Base-by-base conservation (phyloP, 1,284 basidiomycete genomes). In the Fomitopsis betulina region DNA sequence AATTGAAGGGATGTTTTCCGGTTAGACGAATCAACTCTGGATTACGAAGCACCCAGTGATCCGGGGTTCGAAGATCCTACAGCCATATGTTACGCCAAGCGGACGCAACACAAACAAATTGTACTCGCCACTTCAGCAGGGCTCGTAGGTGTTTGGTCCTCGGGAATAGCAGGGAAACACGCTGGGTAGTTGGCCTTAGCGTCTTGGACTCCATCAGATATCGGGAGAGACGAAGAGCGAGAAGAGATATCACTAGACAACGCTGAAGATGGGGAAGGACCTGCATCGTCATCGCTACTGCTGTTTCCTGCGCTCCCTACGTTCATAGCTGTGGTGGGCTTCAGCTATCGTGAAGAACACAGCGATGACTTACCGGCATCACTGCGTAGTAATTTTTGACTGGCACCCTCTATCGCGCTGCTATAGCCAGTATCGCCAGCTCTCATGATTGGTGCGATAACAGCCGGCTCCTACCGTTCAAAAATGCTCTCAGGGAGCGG, bases 1-100 rank as follows among this genome's bases (percentile, higher is more conserved):
- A 67, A 64, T 87, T 88, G 75, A 83, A 85, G 0, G 85, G 86
- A 66, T 87, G 86, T 65, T 78, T 79, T 17, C 82, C 82, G 0
- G 84, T 86, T 51, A 86, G 63, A 3, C 82, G 74, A 21, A 86
- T 71, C 50, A 84, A 72, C 8, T 70, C 62, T 23, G 67, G 60
- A 60, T 79, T 55, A 15, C 78, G 69, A 51, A 70, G 71, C 38
- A 80, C 54, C 78, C 79, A 79, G 37, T 67, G 70, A 58, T 80
- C 79, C 0, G 79, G 79, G 2, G 78, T 79, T 23, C 65, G 66
- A 0, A 58, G 53, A 53, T 76, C 75, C 64, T 67, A 32, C 21
- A 30, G 25, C 13, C 23, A 51, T 17, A 19, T 35, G 30, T 23
- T 53, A 23, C 50, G 37, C 47, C 54, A 25, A 30, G 15, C 25